phyloP scores from a whole-genome alignment of 129 eudicot genomes.

The Oenanthe sinensis region DNA sequence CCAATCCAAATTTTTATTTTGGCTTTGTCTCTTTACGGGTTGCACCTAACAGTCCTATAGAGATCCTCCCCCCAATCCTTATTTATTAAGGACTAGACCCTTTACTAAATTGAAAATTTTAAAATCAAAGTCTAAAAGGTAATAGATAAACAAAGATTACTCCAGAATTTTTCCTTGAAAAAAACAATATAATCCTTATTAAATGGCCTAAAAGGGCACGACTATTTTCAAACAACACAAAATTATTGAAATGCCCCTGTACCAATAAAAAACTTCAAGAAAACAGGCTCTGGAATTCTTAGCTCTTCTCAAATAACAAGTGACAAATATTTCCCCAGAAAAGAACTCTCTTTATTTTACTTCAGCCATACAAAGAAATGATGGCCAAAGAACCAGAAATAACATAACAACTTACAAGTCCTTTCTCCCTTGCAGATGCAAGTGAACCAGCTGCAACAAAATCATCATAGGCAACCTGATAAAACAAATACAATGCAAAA shows the following conservation, averaged over 20 bases:
- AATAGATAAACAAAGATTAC: too few species aligned
- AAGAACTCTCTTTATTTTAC: not conserved
- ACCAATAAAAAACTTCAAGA: not conserved
- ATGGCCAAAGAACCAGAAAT: not conserved
- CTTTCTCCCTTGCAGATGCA: constrained; percentile 93
- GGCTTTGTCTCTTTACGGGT: too few species aligned
- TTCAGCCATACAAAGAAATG: not conserved
- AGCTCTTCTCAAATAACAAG: not conserved
- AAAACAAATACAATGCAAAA: constrained; percentile 8
- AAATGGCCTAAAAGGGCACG: not conserved
- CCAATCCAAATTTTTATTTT: too few species aligned
- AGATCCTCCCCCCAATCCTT: too few species aligned
- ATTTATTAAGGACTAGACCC: too few species aligned
- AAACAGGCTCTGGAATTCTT: not conserved
- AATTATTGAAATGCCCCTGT: not conserved
- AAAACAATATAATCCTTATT: too few species aligned
- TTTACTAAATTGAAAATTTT: too few species aligned
- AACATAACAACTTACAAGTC: constrained; percentile 54
- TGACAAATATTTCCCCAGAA: not conserved
- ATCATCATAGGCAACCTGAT: constrained; percentile 84
- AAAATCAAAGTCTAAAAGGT: too few species aligned
- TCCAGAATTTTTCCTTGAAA: too few species aligned
- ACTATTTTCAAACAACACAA: not conserved
- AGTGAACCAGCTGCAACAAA: constrained; percentile 88
- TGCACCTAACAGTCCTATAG: too few species aligned